A percentile compares a stretch with the other conserved stretches of the same genome.
These are phyloP conservation scores for Candida sanyaensis DNA, from an alignment of 1,139 yeast genomes.

Conservation along the genomic window DNA sequence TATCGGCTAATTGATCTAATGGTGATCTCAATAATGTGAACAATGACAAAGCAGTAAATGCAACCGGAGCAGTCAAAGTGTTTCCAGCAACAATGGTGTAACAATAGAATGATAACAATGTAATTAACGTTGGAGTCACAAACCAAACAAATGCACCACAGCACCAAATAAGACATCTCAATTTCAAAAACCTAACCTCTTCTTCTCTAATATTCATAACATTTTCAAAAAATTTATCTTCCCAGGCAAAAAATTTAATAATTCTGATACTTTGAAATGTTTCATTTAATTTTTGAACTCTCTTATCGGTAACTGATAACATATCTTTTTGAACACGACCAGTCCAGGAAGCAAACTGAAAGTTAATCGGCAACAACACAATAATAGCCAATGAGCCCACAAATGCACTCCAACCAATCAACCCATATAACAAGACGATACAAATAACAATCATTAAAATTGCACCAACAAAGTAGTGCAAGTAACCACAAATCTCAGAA, in stretches of 20 bases:
- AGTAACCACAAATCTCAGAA: constrained; percentile 86
- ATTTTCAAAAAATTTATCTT: constrained; percentile 72
- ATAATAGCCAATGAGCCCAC: constrained; percentile 74
- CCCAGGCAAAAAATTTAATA: constrained; percentile 97
- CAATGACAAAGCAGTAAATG: constrained; percentile 86
- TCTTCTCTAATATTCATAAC: constrained; percentile 72
- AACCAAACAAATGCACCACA: constrained; percentile 70
- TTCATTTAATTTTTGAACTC: constrained; percentile 92
- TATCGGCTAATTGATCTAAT: constrained; percentile 84
- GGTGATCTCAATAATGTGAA: constrained; percentile 85
- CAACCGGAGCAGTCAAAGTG: constrained; percentile 84
- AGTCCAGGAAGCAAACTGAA: constrained; percentile 60
- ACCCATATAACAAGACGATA: constrained; percentile 60
- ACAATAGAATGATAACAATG: constrained; percentile 77
- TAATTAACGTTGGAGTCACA: constrained; percentile 78
- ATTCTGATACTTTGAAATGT: constrained; percentile 92
- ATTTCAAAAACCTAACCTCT: constrained; percentile 61
- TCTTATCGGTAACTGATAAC: constrained; percentile 81
- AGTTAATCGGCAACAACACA: constrained; percentile 71
- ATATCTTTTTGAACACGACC: constrained; percentile 71
- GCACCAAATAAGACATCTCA: constrained; percentile 70
- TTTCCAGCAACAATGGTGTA: constrained; percentile 72
- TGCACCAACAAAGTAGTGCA: constrained; percentile 79
- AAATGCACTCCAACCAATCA: constrained; percentile 88
- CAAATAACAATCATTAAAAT: constrained; percentile 70